Base-by-base conservation (phyloP, 2,329 filamentous ascomycete genomes). In the Chrysosporium keratinophilum region DNA sequence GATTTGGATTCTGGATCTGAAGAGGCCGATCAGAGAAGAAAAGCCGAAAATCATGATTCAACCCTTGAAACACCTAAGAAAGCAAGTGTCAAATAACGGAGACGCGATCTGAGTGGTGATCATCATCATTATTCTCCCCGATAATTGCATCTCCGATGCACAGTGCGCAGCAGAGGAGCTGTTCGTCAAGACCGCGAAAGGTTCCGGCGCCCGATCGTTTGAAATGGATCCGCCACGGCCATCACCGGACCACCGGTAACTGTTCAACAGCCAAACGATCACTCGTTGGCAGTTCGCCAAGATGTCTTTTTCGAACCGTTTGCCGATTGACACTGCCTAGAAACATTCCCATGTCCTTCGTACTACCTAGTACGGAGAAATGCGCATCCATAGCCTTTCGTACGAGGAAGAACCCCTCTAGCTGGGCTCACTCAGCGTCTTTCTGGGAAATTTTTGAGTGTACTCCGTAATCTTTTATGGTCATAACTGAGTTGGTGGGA, bases 171-270 rank as follows among this genome's bases (percentile, higher is more conserved):
- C 23, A 28, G 23, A 28, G 23, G 23, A 28, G 23, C n/a, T 11
- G 14, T 40, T 40, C 12, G 46, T 49, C 28, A 49, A 35, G 46
- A 12, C 19, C 35, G 40, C 12, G 20, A 39, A 28, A 15, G 34
- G 46, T 40, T 49, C 46, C 46, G 31, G 48, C 23, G 23, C 28
- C 48, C 48, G n/a, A 42, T 20, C 40, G n/a, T 37, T 15, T 43
- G 40, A 37, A 50, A 50, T 43, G 20, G 48, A 50, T 41, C 48
- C 37, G 39, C 42, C 35, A 37, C n/a, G 35, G 35, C 10, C 7
- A 28, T 28, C 3, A 12, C 11, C 35, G 11, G 3, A 33, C 46
- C 46, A 49, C 46, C 46, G 46, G 34, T 17, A 11, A 31, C 14
- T 17, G 17, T 34, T 34, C 11, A 28, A 34, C 12, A 15, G 20